phyloP scores from a whole-genome alignment of 129 eudicot species.

The Escallonia rubra region DNA sequence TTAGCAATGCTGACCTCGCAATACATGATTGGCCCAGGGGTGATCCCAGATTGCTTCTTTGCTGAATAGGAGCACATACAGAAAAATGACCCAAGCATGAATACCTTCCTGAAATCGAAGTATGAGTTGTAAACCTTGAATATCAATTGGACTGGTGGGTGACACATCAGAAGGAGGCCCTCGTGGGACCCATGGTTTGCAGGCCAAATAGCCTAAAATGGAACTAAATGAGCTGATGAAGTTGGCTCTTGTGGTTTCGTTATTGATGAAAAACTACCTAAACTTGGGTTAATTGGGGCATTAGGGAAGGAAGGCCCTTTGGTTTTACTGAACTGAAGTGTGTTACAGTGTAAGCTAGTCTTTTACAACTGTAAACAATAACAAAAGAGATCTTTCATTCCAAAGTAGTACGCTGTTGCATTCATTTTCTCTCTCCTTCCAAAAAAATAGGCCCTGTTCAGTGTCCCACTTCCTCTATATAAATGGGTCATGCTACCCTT shows the following conservation, averaged over 20 bases:
- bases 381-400: neutral
- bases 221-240: slow-evolving; percentile 3
- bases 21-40: slow-evolving; percentile 10
- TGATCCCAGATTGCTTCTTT: slow-evolving; percentile 13
- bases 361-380: slow-evolving; percentile 33
- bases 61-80: slow-evolving; percentile 20
- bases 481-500: slow-evolving; percentile 11
- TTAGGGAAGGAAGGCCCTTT: slow-evolving; percentile 3
- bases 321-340: neutral
- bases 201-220: neutral
- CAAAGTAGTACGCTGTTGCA: neutral
- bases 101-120: slow-evolving; percentile 8
- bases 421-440: neutral
- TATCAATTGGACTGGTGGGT: slow-evolving; percentile 47
- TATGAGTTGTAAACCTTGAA: slow-evolving; percentile 46
- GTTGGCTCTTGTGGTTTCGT: neutral
- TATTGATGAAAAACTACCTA: slow-evolving; percentile 9
- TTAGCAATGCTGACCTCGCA: slow-evolving; percentile 28
- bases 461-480: slow-evolving; percentile 36
- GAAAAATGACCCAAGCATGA: slow-evolving; percentile 9
- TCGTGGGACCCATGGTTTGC: slow-evolving; percentile 8
- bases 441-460: neutral
- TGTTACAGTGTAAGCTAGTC: neutral
- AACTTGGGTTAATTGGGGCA: slow-evolving; percentile 17
- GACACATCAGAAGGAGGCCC: slow-evolving; percentile 38